Evolutionary conservation across 108 stramenopile species (phyloP).

Genomic region (Cyclostephanos invisitatus): DNA sequence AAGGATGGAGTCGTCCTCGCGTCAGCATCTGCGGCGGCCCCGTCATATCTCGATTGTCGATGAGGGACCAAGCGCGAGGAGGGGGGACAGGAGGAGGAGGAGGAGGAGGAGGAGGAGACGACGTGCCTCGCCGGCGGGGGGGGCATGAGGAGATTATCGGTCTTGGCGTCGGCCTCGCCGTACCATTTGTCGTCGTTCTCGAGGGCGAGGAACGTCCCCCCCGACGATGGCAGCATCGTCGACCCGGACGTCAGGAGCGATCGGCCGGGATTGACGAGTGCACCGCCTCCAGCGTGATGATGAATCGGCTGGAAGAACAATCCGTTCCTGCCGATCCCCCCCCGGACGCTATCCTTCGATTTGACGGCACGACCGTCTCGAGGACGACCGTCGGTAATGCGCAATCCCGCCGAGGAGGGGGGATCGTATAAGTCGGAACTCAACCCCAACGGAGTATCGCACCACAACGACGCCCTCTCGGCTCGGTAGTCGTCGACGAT

Average conservation of each 20-base stretch:
- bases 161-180: slow-evolving; percentile 9
- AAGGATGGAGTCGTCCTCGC: neutral
- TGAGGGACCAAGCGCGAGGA: slow-evolving; percentile 8
- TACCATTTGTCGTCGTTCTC: neutral
- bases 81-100: slow-evolving; percentile 1
- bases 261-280: neutral
- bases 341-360: neutral
- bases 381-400: slow-evolving; percentile 21
- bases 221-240: slow-evolving; percentile 17
- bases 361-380: neutral
- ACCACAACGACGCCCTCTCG: slow-evolving; percentile 19
- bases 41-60: slow-evolving; percentile 15
- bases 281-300: slow-evolving; percentile 1
- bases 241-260: slow-evolving; percentile 10
- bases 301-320: slow-evolving; percentile 47
- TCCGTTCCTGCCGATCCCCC: slow-evolving; percentile 38
- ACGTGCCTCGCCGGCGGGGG: slow-evolving; percentile 27
- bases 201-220: slow-evolving; percentile 31
- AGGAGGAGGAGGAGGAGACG: slow-evolving; percentile 16
- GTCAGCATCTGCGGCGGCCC: slow-evolving; percentile 1
- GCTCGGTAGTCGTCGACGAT: neutral
- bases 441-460: slow-evolving; percentile 44
- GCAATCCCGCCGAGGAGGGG: slow-evolving; percentile 38
- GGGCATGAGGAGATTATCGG: slow-evolving; percentile 20
- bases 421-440: slow-evolving; percentile 47